phyloP scores from a whole-genome alignment of 2,329 filamentous ascomycete species.

The Mariannaea sp. region DNA sequence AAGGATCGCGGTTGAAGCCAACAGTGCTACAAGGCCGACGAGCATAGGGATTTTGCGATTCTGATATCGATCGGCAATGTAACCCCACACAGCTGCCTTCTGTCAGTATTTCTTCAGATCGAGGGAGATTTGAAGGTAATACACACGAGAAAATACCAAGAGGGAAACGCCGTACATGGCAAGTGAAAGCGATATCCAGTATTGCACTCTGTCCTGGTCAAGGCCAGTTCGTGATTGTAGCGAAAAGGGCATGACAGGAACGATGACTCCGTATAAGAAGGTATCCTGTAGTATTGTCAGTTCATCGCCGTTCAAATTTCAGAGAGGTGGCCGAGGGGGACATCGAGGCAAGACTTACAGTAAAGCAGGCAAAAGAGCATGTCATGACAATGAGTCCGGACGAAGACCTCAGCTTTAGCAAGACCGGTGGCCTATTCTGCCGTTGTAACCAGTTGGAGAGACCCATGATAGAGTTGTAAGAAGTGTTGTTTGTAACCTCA shows the following conservation, averaged over 20 bases:
- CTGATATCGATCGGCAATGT: conserved; percentile 43
- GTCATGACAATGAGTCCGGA: conserved; percentile 41
- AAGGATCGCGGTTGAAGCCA: conserved; percentile 40
- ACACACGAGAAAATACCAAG: conserved; percentile 40
- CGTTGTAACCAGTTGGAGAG: conserved; percentile 14
- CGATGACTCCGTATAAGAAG: conserved; percentile 44
- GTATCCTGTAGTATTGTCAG: conserved; percentile 38
- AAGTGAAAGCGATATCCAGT: conserved; percentile 45
- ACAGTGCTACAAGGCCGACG: conserved; percentile 38
- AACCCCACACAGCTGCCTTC: conserved; percentile 42
- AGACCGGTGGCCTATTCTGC: conserved; percentile 34
- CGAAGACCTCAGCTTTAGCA: conserved; percentile 41
- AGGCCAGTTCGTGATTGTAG: conserved; percentile 37
- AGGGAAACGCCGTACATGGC: conserved; percentile 42
- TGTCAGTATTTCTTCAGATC: neutral
- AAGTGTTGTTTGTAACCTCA: neutral
- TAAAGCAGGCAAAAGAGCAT: conserved; percentile 43
- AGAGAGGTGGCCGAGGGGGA: neutral
- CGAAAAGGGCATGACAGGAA: conserved; percentile 42
- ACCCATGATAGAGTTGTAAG: conserved; percentile 22
- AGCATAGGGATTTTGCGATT: conserved; percentile 43
- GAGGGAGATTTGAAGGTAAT: neutral
- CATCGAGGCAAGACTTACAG: conserved; percentile 30
- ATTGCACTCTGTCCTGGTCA: conserved; percentile 37
- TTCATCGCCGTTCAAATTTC: conserved; percentile 1